Base-by-base conservation (phyloP, 192 early-diverging fungal genomes). In the Spizellomyces punctatus region DNA sequence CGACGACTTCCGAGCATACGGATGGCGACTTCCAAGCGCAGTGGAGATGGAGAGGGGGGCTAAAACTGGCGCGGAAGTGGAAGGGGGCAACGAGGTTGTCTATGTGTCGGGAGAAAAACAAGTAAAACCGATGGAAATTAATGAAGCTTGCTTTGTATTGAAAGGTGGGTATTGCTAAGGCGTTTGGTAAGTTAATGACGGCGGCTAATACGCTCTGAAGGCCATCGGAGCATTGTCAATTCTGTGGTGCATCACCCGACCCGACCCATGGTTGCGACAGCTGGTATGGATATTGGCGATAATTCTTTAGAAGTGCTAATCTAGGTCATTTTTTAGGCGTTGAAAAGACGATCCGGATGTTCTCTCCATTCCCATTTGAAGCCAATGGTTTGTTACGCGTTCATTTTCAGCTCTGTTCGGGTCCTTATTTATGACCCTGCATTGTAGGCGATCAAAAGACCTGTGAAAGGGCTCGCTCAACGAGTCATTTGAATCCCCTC, bases 171-270 rank as follows among this genome's bases (percentile, higher is more conserved):
- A 16, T n/a, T 19, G n/a, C 16, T 17, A 16, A 22, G 17, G 5
- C 36, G 6, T 22, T 56, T 22, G 22, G 54, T 19, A 56, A n/a
- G 22, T 19, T 56, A 56, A 7, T 22, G 54, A n/a, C n/a, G n/a
- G 7, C 22, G 6, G 54, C 54, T 56, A n/a, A 56, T 56, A 22
- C 22, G 54, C 61, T 65, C 17, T 63, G n/a, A 21, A 70, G 68
- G 68, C 12, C 68, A 70, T 36, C 17, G 68, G 6, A 70, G 68
- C 68, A 63, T 70, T 36, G 59, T 70, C 41, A 70, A 70, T 44
- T 70, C 68, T 16, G 46, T 46, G 8, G 10, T 43, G 19, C 19
- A 12, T 10, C 68, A 70, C 47, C 68, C 68, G 6, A 41, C 43
- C 21, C 42, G 22, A 19, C 19, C 17, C 27, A 5, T 70, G 57